These are phyloP conservation scores for Monosporascus sp. DNA, from an alignment of 2,329 filamentous ascomycete species.

Conservation along the genomic window DNA sequence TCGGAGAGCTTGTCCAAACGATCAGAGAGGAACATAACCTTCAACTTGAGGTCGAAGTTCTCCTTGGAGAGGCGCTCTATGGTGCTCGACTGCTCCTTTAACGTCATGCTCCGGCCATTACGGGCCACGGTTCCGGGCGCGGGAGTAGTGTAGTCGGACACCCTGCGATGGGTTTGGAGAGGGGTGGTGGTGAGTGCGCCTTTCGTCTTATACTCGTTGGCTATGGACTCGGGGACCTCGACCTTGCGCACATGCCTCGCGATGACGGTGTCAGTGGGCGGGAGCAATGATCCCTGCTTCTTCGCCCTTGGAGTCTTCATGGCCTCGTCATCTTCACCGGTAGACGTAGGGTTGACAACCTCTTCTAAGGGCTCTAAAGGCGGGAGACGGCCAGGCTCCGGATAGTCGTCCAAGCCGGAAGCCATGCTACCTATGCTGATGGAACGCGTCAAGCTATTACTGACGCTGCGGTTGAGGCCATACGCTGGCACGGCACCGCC, in stretches of 20 bases:
- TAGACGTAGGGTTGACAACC: constrained; percentile 31
- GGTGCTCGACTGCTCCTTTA: constrained; percentile 96
- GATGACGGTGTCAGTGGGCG: constrained; percentile 82
- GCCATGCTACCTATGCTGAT: constrained; percentile 87
- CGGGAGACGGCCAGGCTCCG: constrained; percentile 37
- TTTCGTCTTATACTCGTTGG: constrained; percentile 77
- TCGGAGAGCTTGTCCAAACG: constrained; percentile 89
- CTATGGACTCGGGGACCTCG: constrained; percentile 82
- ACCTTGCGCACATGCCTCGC: constrained; percentile 85
- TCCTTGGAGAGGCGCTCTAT: constrained; percentile 96
- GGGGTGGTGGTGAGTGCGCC: constrained; percentile 56
- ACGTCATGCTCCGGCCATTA: constrained; percentile 67
- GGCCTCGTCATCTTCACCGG: constrained; percentile 41
- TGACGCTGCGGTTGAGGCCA: constrained; percentile 43
- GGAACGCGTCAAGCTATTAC: constrained; percentile 61
- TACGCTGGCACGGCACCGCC: constrained; percentile 64
- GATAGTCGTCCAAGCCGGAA: constrained; percentile 61
- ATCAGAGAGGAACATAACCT: constrained; percentile 95
- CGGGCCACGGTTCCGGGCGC: constrained; percentile 45
- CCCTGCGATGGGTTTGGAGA: constrained; percentile 31
- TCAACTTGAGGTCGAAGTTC: constrained; percentile 95
- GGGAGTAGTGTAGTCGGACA: constrained; percentile 51
- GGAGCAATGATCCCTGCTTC: constrained; percentile 45
- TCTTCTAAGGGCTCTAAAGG: constrained; percentile 47
- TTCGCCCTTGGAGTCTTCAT: constrained; percentile 63